Conservation (phyloP, 2,329 filamentous ascomycete genomes). For the Ampelomyces quisqualis region DNA sequence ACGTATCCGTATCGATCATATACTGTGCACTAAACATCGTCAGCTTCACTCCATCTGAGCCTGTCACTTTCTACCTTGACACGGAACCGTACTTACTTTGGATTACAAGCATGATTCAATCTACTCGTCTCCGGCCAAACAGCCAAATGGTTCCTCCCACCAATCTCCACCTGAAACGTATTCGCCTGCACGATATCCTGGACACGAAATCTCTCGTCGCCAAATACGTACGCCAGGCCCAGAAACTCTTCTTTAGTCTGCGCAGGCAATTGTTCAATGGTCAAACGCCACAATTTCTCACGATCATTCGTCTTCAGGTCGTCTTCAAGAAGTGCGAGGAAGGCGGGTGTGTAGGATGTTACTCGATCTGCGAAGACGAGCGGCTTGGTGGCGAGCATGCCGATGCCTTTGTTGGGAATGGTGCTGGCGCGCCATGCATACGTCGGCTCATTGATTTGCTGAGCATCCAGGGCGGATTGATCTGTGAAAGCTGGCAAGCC, state of each 20-base stretch:
- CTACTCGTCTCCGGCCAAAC: constrained; percentile 45
- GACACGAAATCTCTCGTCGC: constrained; percentile 23
- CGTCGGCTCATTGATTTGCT: constrained; percentile 23
- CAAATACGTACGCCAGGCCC: constrained; percentile 29
- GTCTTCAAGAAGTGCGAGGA: constrained; percentile 34
- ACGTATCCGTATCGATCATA: constrained; percentile 36
- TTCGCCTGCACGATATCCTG: constrained; percentile 43
- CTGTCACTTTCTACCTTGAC: too few relatives aligned
- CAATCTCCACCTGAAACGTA: constrained; percentile 34
- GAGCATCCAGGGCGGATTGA: constrained; percentile 5
- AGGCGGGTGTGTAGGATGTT: constrained; percentile 34
- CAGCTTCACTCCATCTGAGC: too few relatives aligned
- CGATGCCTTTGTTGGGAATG: constrained; percentile 35
- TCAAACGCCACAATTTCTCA: constrained; percentile 29
- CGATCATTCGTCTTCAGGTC: constrained; percentile 31
- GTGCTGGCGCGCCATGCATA: constrained; percentile 20
- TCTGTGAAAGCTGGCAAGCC: constrained; percentile 27
- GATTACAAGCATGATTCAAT: constrained; percentile 47
- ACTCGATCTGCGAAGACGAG: constrained; percentile 28
- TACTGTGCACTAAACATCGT: constrained; percentile 41
- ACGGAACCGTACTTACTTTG: constrained; percentile 34
- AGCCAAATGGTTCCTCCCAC: constrained; percentile 33
- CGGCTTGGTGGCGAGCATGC: constrained; percentile 28
- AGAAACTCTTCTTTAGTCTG: constrained; percentile 20
- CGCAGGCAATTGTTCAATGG: constrained; percentile 29